Evolutionary conservation across 108 stramenopile species (phyloP).

Genomic region (Chaetoceros muelleri): DNA sequence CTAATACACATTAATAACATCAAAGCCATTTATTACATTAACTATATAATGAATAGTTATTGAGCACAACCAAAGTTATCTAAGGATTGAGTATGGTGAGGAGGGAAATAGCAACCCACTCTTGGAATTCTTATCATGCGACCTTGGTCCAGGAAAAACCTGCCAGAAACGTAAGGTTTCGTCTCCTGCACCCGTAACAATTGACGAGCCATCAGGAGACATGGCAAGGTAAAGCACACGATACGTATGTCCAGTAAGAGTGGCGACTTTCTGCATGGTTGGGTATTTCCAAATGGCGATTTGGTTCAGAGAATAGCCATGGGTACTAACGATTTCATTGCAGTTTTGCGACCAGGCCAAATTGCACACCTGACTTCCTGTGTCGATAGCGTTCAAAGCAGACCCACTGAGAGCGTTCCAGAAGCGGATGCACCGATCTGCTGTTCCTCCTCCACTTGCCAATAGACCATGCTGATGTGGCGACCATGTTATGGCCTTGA

Average conservation of each 20-base stretch:
- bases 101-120: constrained; percentile 76
- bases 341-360: constrained; percentile 92
- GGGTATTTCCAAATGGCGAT: constrained; percentile 88
- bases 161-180: constrained; percentile 99
- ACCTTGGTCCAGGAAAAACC: constrained; percentile 91
- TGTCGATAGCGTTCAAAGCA: constrained; percentile 84
- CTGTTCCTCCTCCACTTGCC: constrained; percentile 97
- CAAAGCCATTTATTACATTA: too few species aligned
- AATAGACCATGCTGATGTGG: constrained; percentile 96
- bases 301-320: constrained; percentile 95
- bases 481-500: constrained; percentile 99
- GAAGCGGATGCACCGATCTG: constrained; percentile 95
- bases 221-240: constrained; percentile 95
- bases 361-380: constrained; percentile 97
- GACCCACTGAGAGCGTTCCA: constrained; percentile 93
- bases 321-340: constrained; percentile 97
- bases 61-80: constrained; percentile 29
- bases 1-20: too few species aligned
- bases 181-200: constrained; percentile 98
- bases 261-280: constrained; percentile 91
- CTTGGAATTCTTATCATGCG: constrained; percentile 55
- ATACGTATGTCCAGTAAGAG: constrained; percentile 93
- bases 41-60: too few species aligned
- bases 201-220: constrained; percentile 92
- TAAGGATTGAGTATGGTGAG: constrained; percentile 74